phyloP scores from a whole-genome alignment of 202 grass and related monocot species.

The Eragrostis tef region DNA sequence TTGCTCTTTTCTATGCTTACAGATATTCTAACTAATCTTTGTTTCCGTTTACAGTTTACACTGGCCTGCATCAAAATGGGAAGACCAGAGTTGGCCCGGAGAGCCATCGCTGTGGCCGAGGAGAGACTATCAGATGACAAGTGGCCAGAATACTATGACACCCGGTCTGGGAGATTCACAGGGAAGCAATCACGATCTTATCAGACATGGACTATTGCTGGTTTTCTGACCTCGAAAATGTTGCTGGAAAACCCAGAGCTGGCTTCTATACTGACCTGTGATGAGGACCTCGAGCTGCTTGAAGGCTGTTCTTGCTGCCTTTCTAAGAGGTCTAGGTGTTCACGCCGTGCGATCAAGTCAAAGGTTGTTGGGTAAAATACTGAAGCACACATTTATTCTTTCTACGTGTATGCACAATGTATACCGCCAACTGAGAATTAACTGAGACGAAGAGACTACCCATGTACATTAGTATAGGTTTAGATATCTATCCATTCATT shows the following conservation, averaged over 20 bases:
- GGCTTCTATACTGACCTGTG: slow-evolving; percentile 92
- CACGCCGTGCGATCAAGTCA: slow-evolving; percentile 58
- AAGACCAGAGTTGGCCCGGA: slow-evolving; percentile 76
- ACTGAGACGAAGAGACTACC: slow-evolving; percentile 29
- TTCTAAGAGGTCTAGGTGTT: slow-evolving; percentile 65
- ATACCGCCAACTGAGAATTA: slow-evolving; percentile 41
- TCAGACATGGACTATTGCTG: slow-evolving; percentile 98
- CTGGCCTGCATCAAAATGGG: slow-evolving; percentile 98
- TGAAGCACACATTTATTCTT: slow-evolving; percentile 12
- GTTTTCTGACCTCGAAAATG: slow-evolving; percentile 93
- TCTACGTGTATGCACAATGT: slow-evolving; percentile 14
- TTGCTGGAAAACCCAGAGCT: slow-evolving; percentile 86
- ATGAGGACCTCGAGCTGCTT: slow-evolving; percentile 93
- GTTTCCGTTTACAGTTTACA: slow-evolving; percentile 71
- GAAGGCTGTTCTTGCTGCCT: slow-evolving; percentile 91
- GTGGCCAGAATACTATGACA: slow-evolving; percentile 98
- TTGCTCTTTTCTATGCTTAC: slow-evolving; percentile 27
- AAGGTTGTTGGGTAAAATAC: slow-evolving; percentile 46
- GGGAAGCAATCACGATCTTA: slow-evolving; percentile 96
- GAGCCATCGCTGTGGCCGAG: slow-evolving; percentile 79
- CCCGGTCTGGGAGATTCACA: slow-evolving; percentile 72
- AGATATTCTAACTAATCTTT: slow-evolving; percentile 24
- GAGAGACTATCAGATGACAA: slow-evolving; percentile 77
- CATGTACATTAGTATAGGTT: slow-evolving; percentile 57
- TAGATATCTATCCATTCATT: slow-evolving; percentile 67